phyloP scores from a whole-genome alignment of 768 basidiomycete genomes.

The Hydnomerulius pinastri region DNA sequence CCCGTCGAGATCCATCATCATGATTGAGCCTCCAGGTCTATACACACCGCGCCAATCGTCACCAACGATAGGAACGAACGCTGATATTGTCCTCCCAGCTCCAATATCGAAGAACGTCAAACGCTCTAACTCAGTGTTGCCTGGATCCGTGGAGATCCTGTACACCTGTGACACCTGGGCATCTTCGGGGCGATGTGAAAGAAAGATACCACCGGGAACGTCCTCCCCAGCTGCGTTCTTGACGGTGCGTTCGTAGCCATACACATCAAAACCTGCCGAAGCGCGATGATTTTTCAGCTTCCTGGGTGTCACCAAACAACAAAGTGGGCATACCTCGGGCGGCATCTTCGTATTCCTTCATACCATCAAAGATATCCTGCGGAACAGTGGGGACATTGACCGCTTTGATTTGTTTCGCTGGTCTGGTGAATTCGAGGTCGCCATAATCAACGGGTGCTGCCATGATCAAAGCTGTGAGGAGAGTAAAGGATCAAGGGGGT shows the following conservation, averaged over 20 bases:
- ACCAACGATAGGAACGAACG: slow-evolving; percentile 33
- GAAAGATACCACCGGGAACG: slow-evolving; percentile 27
- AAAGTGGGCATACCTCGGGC: slow-evolving; percentile 28
- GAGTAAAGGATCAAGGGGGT: neutral
- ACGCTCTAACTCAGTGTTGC: slow-evolving; percentile 29
- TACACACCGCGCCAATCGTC: slow-evolving; percentile 44
- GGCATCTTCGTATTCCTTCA: slow-evolving; percentile 42
- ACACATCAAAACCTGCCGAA: slow-evolving; percentile 25
- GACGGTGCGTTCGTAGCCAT: slow-evolving; percentile 28
- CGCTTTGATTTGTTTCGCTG: slow-evolving; percentile 40
- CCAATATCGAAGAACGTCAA: slow-evolving; percentile 43
- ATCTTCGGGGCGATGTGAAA: slow-evolving; percentile 41
- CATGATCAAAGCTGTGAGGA: slow-evolving; percentile 15
- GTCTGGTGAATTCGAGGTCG: slow-evolving; percentile 36
- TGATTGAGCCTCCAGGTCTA: slow-evolving; percentile 37
- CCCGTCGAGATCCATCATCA: slow-evolving; percentile 43
- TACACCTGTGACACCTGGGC: slow-evolving; percentile 41
- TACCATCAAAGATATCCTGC: slow-evolving; percentile 33
- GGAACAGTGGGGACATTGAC: slow-evolving; percentile 37
- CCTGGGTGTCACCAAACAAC: neutral
- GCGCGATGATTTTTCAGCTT: neutral
- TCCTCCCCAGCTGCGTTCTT: slow-evolving; percentile 11
- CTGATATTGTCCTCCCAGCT: slow-evolving; percentile 36
- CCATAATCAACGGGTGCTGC: slow-evolving; percentile 27
- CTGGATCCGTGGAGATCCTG: slow-evolving; percentile 32